Evolutionary conservation across 176 grass and related monocot genomes (phyloP), one percentile per base, ranked within the genome.

Genomic region (Avena atlantica): DNA sequence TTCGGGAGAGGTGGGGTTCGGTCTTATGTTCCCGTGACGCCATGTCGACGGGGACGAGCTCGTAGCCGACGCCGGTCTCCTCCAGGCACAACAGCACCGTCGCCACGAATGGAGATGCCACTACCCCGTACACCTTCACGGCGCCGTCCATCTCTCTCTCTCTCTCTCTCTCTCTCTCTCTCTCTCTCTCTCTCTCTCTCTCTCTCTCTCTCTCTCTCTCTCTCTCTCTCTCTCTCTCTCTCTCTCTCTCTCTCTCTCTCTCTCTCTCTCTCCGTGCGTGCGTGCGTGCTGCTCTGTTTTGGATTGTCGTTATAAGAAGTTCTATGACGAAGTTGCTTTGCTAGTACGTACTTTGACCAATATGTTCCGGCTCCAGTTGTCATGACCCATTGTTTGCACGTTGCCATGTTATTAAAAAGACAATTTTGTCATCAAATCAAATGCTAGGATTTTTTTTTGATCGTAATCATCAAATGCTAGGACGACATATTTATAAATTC

Each of bases 21-120:
- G 72, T 52, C 45, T 21, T 49, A 12, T 74, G n/a, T 3, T 75
- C 47, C 1, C 48, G 72, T 21, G 47, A 23, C 6, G 72, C 72
- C 72, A 75, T 75, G 72, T 75, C 72, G 47, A 90, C 71, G 10
- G 87, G 64, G 53, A 90, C 85, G 76, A 90, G 24, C 55, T 92
- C 78, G 45, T 92, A 90, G 29, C 79, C 56, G 1, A 60, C 87
- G 37, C 81, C 85, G 64, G 86, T 82, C 87, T 94, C 90, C 93
- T 92, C 87, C 71, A 94, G 85, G 85, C 84, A 68, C 50, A 90
- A 37, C 69, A 94, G 61, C 84, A 82, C 87, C 51, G 82, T 53
- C 21, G 79, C 74, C 5, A 87, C 90, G 81, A 87, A 87, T 49
- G 90, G 88, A 17, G 93, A 84, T 66, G 74, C 70, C 5, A 56